A percentile compares a stretch with the other conserved stretches of the same genome.
Evolutionary conservation across 768 basidiomycete genomes (phyloP).

Genomic region (Tephrocybe rancida): DNA sequence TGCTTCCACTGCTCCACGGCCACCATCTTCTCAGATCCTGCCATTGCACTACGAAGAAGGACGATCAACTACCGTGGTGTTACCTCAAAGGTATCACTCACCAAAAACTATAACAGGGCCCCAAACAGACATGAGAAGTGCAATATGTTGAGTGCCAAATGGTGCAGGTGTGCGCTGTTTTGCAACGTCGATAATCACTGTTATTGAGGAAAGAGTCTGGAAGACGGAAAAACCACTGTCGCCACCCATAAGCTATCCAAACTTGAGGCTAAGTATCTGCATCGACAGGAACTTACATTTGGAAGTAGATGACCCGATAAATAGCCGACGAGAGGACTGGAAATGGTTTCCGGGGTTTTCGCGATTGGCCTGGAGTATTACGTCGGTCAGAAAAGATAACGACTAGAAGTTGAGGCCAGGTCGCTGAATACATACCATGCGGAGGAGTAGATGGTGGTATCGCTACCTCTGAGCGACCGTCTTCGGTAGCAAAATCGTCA

Average conservation of each 20-base stretch:
- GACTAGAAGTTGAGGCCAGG: neutral
- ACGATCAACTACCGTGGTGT: neutral
- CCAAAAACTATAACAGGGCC: conserved; percentile 59
- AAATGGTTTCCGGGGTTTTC: conserved; percentile 25
- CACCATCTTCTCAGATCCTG: neutral
- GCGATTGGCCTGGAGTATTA: conserved; percentile 2
- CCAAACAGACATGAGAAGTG: conserved; percentile 61
- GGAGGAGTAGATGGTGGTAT: neutral
- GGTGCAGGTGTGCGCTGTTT: conserved; percentile 43
- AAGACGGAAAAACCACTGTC: conserved; percentile 43
- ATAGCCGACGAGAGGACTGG: conserved; percentile 44
- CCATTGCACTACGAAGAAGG: neutral
- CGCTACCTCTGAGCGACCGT: conserved; percentile 2
- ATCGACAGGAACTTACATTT: conserved; percentile 42
- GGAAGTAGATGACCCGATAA: conserved; percentile 57
- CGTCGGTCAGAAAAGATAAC: neutral
- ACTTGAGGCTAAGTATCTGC: neutral
- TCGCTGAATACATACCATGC: conserved; percentile 2
- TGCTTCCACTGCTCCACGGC: conserved; percentile 2
- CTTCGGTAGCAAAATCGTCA: conserved; percentile 5
- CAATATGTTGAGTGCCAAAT: conserved; percentile 69
- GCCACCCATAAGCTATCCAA: neutral
- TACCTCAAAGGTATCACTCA: conserved; percentile 21
- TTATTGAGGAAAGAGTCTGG: conserved; percentile 51
- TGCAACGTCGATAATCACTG: conserved; percentile 53